Percentiles rank a stretch among this genome's conserved stretches.
These are phyloP conservation scores for Hypoxylon sp. DNA, from an alignment of 2,329 filamentous ascomycete genomes.

Conservation along the genomic window DNA sequence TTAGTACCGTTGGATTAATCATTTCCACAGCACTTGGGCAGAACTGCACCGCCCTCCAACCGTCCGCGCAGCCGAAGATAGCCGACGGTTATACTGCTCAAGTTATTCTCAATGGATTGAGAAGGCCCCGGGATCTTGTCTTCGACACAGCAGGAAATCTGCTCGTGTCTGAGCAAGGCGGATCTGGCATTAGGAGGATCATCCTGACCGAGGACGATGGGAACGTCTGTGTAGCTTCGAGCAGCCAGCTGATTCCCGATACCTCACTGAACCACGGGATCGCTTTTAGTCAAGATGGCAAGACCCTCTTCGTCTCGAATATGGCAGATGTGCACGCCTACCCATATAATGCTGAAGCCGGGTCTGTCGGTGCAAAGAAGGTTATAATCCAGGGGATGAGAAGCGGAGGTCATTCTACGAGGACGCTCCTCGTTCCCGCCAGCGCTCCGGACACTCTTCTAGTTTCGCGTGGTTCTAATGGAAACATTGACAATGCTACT, in stretches of 20 bases:
- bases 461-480: slow-evolving; percentile 73
- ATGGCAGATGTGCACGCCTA: slow-evolving; percentile 72
- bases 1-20: slow-evolving; percentile 31
- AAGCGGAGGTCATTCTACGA: slow-evolving; percentile 72
- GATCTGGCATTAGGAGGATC: slow-evolving; percentile 52
- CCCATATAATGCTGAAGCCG: slow-evolving; percentile 70
- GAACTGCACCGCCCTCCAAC: slow-evolving; percentile 26
- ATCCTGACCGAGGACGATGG: slow-evolving; percentile 52
- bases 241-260: slow-evolving; percentile 48
- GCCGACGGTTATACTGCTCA: slow-evolving; percentile 39
- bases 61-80: slow-evolving; percentile 33
- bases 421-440: slow-evolving; percentile 74
- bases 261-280: slow-evolving; percentile 66
- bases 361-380: slow-evolving; percentile 60
- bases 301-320: slow-evolving; percentile 70
- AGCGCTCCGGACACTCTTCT: slow-evolving; percentile 69
- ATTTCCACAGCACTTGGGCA: slow-evolving; percentile 26
- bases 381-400: slow-evolving; percentile 74
- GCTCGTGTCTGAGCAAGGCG: slow-evolving; percentile 53
- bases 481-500: slow-evolving; percentile 72
- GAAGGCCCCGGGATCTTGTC: slow-evolving; percentile 52
- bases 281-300: slow-evolving; percentile 65
- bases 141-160: slow-evolving; percentile 56
- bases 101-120: slow-evolving; percentile 47
- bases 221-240: slow-evolving; percentile 51